Percentiles rank a stretch among this genome's conserved stretches.
Evolutionary conservation across 306 rosid species (phyloP).

Genomic region (Pyrus communis): DNA sequence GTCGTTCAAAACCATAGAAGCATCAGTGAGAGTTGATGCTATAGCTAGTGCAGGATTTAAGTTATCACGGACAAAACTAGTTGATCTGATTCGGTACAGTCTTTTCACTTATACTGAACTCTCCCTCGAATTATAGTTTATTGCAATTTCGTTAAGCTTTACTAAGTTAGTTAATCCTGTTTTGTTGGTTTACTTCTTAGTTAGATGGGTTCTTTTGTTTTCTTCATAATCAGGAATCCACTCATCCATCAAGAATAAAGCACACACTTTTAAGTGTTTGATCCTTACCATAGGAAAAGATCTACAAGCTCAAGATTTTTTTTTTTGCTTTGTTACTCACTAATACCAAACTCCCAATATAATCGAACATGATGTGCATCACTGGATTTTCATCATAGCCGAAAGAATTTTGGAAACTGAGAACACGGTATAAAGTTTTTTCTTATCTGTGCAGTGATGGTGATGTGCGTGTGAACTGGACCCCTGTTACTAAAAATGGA

Average conservation of each 20-base stretch:
- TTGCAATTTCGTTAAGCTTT: not conserved
- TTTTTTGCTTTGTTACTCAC: not conserved
- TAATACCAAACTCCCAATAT: too few relatives aligned
- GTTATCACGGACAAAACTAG: slow-evolving; percentile 85
- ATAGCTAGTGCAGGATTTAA: slow-evolving; percentile 96
- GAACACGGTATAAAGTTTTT: too few relatives aligned
- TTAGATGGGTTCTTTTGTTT: not conserved
- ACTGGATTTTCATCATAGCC: too few relatives aligned
- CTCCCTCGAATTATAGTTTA: not conserved
- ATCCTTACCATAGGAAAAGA: too few relatives aligned
- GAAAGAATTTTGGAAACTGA: not conserved
- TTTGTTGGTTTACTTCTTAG: not conserved
- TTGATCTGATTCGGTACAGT: slow-evolving; percentile 65
- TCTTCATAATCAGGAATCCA: not conserved
- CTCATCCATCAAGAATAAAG: not conserved
- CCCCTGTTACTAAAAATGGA: slow-evolving; percentile 68
- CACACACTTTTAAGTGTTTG: not conserved
- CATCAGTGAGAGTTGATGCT: slow-evolving; percentile 82
- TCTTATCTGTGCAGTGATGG: slow-evolving; percentile 42
- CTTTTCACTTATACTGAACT: not conserved
- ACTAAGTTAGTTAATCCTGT: not conserved
- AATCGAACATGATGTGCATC: too few relatives aligned
- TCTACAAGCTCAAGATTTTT: not conserved
- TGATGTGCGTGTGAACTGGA: slow-evolving; percentile 87
- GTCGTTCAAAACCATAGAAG: slow-evolving; percentile 69